Percentiles rank a stretch among this genome's conserved stretches.
Evolutionary conservation across 2,329 filamentous ascomycete species (phyloP).

Genomic region (Paracorniculantispora psalliotae): DNA sequence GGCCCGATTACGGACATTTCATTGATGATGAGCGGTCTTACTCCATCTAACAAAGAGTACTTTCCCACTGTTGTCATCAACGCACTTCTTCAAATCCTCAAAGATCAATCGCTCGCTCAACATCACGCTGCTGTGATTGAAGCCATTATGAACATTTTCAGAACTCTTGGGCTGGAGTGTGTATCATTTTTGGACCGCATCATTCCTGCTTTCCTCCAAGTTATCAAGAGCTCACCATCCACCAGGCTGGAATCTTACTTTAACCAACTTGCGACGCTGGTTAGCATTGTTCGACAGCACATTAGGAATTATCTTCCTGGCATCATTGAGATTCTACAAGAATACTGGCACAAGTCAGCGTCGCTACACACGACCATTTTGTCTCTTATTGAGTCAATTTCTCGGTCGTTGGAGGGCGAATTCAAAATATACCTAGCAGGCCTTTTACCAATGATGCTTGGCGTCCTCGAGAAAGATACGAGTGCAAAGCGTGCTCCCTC

Average conservation of each 20-base stretch:
- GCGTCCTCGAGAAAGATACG: constrained; percentile 81
- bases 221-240: constrained; percentile 76
- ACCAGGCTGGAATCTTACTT: constrained; percentile 91
- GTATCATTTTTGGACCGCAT: constrained; percentile 92
- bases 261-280: constrained; percentile 88
- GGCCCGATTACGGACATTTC: constrained; percentile 84
- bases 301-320: constrained; percentile 85
- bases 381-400: constrained; percentile 87
- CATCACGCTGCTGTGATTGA: constrained; percentile 94
- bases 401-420: constrained; percentile 88
- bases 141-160: constrained; percentile 98
- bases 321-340: constrained; percentile 79
- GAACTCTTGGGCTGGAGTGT: constrained; percentile 91
- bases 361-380: constrained; percentile 88
- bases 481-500: constrained; percentile 73
- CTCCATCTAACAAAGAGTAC: constrained; percentile 95
- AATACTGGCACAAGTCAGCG: constrained; percentile 81
- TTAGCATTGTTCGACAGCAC: constrained; percentile 93
- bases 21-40: constrained; percentile 95
- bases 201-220: constrained; percentile 85
- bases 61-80: constrained; percentile 98
- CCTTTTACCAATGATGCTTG: constrained; percentile 87
- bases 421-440: constrained; percentile 95
- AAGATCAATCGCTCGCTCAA: constrained; percentile 81
- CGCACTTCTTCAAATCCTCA: constrained; percentile 84